Evolutionary conservation across 306 rosid species (phyloP).

Genomic region (Cucurbita moschata): DNA sequence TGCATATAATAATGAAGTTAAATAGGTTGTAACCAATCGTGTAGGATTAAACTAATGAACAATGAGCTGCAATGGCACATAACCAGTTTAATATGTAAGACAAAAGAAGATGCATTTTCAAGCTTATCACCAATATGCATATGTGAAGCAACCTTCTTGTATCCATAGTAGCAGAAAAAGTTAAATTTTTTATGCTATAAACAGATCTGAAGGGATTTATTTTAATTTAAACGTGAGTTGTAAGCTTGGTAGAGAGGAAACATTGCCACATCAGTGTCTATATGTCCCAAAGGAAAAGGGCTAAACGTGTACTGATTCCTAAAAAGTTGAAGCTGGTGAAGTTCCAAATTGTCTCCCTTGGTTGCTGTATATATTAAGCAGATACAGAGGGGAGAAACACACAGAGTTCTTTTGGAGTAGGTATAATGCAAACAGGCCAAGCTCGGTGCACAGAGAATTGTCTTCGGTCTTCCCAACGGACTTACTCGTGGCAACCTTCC

Average conservation of each 20-base stretch:
- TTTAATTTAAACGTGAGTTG: neutral
- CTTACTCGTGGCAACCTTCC: no score
- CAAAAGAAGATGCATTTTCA: neutral
- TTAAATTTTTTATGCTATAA: neutral
- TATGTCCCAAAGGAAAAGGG: neutral
- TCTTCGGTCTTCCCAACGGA: no score
- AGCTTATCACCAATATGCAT: neutral
- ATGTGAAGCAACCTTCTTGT: neutral
- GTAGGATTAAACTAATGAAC: neutral
- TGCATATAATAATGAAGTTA: neutral
- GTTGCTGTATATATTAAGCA: neutral
- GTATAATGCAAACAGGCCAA: no score
- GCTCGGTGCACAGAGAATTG: no score
- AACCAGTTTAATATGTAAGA: neutral
- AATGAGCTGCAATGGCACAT: neutral
- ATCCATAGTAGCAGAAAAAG: neutral
- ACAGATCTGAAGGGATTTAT: neutral
- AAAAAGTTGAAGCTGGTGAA: neutral
- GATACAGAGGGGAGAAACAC: neutral
- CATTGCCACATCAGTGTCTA: neutral
- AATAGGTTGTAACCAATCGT: neutral
- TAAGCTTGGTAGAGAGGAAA: neutral
- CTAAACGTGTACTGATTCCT: neutral
- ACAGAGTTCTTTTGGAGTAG: neutral
- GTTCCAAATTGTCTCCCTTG: neutral